Base-by-base conservation (phyloP, 2,329 filamentous ascomycete species). In the Geoglossum cookeanum region DNA sequence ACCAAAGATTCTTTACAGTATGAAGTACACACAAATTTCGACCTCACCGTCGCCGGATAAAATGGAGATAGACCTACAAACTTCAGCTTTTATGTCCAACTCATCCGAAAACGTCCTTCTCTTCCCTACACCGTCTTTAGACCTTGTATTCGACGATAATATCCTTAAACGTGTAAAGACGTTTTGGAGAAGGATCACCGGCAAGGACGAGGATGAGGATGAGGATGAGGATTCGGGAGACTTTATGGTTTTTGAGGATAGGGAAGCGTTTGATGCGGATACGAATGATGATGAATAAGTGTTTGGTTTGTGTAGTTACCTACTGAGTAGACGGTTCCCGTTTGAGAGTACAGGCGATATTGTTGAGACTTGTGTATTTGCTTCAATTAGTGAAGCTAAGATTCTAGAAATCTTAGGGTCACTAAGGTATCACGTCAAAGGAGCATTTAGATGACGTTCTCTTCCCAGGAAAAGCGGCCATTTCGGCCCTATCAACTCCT, bases 101-200 rank as follows among this genome's bases (percentile, higher is more conserved):
- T 61, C 64, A 8, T 70, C 75, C 9, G 70, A 71, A 22, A 68
- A 70, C 29, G 66, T 81, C 17, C 68, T 83, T 48, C 68, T 72
- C 1, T 80, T 92, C 59, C 75, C 80, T 3, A 71, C 78, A 1
- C 66, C 80, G 0, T 74, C 79, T 2, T 68, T 83, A 7, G 82
- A 85, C 61, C 75, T 94, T 6, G 77, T 84, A 0, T 86, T 95
- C 61, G 80, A 88, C 63, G 91, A 96, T 62, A 65, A 71, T 0
- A 71, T 81, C 1, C 69, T 96, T 8, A 77, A 80, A 5, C 69
- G 78, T 30, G 85, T 95, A 1, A 78, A 78, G 59, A 68, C 77
- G 8, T 80, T 82, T 5, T 97, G 90, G 89, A 73, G 77, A 60
- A 71, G 73, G 54, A 74, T 89, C 3, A 72, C 78, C 62, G 78